Percentiles rank a stretch among this genome's conserved stretches.
These are phyloP conservation scores for Nicotiana paniculata DNA, from an alignment of 257 asterid species.

Conservation along the genomic window DNA sequence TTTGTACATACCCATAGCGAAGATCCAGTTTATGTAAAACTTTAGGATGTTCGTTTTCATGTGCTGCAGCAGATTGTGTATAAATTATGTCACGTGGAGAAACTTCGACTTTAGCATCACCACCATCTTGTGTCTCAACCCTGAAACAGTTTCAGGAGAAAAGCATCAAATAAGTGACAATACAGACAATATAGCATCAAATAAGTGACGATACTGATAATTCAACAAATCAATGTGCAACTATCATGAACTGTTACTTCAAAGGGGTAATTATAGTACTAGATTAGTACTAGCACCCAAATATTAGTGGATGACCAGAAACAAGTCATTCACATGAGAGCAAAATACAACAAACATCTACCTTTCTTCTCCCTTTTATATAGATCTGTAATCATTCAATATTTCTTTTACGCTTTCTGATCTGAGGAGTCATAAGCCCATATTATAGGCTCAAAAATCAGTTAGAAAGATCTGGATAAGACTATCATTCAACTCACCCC, in stretches of 20 bases:
- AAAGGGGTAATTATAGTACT: not conserved
- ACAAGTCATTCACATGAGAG: constrained; percentile 4
- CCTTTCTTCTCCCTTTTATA: not conserved
- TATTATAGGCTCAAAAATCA: not conserved
- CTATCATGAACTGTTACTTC: not conserved
- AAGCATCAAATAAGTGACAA: not conserved
- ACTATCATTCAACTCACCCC: not conserved
- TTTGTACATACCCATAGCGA: constrained; percentile 70
- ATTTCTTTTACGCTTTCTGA: not conserved
- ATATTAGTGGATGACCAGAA: not conserved
- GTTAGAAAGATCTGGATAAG: not conserved
- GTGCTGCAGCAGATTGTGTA: constrained; percentile 75
- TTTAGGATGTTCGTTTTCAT: constrained; percentile 56
- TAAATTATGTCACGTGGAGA: constrained; percentile 97
- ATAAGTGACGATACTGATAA: not conserved
- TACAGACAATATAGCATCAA: not conserved
- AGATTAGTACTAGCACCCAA: not conserved
- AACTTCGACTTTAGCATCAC: constrained; percentile 92
- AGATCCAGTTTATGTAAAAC: constrained; percentile 83
- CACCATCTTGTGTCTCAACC: constrained; percentile 99
- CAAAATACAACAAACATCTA: not conserved
- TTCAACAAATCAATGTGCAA: not conserved
- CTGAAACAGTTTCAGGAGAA: constrained; percentile 24
- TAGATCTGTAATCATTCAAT: not conserved
- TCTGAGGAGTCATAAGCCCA: constrained; percentile 1